Conservation (phyloP, 768 basidiomycete genomes). For the Floccularia luteovirens region DNA sequence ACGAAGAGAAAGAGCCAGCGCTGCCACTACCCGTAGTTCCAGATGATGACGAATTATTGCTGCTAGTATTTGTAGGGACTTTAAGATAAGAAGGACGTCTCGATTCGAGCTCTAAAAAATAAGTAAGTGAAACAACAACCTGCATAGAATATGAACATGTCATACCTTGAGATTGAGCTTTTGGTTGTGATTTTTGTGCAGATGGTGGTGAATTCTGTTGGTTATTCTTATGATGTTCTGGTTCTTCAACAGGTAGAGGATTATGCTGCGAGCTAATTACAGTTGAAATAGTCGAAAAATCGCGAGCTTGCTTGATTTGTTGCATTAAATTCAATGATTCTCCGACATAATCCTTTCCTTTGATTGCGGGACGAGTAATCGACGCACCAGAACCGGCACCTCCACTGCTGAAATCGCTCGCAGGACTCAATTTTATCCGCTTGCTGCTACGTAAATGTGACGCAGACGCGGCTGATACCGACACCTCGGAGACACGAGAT, state of each 20-base stretch:
- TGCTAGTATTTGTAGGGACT: slow-evolving; percentile 20
- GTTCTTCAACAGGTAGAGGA: no score
- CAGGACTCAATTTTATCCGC: slow-evolving; percentile 71
- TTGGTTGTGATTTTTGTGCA: background rate
- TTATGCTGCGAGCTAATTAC: slow-evolving; percentile 32
- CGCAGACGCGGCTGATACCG: slow-evolving; percentile 26
- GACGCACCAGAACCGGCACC: slow-evolving; percentile 37
- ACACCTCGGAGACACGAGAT: slow-evolving; percentile 40
- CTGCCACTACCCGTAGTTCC: slow-evolving; percentile 19
- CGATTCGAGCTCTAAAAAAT: slow-evolving; percentile 14
- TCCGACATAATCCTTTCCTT: slow-evolving; percentile 65
- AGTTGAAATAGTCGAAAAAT: slow-evolving; percentile 72
- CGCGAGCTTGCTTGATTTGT: slow-evolving; percentile 69
- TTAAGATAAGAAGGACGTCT: slow-evolving; percentile 23
- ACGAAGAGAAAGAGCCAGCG: slow-evolving; percentile 43
- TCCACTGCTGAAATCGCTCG: slow-evolving; percentile 48
- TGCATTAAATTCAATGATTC: slow-evolving; percentile 76
- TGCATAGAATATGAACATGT: background rate
- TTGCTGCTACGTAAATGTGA: slow-evolving; percentile 69
- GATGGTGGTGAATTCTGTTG: no score
- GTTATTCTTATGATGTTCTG: background rate
- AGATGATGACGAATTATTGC: slow-evolving; percentile 19
- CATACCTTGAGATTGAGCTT: slow-evolving; percentile 13
- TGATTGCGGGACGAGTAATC: slow-evolving; percentile 38
- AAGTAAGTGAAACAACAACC: background rate